Conservation (phyloP, 257 asterid species). For the Rhazya stricta region DNA sequence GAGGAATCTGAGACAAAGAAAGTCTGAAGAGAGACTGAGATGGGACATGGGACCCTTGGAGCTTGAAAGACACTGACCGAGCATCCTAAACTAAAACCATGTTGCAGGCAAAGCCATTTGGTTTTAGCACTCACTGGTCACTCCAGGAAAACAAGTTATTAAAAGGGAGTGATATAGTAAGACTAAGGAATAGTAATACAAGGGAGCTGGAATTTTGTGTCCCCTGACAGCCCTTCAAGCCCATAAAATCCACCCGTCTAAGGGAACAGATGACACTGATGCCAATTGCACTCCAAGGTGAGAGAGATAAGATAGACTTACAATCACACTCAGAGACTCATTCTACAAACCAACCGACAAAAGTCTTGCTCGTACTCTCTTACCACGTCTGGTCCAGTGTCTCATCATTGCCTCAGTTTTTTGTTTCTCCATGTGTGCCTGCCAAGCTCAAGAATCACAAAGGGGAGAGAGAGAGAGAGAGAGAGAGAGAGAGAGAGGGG, state of each 20-base stretch:
- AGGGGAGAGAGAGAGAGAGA: slow-evolving; percentile 1
- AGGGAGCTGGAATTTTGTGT: slow-evolving; percentile 22
- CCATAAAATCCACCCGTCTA: slow-evolving; percentile 15
- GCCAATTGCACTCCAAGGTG: background rate
- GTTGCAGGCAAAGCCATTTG: background rate
- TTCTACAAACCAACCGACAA: slow-evolving; percentile 62
- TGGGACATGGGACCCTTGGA: slow-evolving; percentile 6
- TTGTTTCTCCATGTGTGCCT: background rate
- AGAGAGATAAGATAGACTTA: slow-evolving; percentile 15
- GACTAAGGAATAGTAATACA: background rate
- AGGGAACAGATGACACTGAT: slow-evolving; percentile 9
- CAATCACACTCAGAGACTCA: slow-evolving; percentile 26
- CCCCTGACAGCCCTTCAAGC: slow-evolving; percentile 38
- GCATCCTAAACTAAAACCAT: background rate
- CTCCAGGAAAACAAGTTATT: background rate
- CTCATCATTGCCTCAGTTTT: slow-evolving; percentile 30
- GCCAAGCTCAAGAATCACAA: background rate
- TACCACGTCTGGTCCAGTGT: slow-evolving; percentile 44
- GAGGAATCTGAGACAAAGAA: slow-evolving; percentile 9
- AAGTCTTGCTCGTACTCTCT: slow-evolving; percentile 43
- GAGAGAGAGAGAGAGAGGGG: background rate
- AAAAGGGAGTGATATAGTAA: background rate
- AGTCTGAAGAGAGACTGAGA: background rate
- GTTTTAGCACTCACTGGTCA: background rate
- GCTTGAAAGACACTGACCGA: background rate